Evolutionary conservation across 805 yeast species (phyloP).

Genomic region (Hanseniaspora taiwanica): DNA sequence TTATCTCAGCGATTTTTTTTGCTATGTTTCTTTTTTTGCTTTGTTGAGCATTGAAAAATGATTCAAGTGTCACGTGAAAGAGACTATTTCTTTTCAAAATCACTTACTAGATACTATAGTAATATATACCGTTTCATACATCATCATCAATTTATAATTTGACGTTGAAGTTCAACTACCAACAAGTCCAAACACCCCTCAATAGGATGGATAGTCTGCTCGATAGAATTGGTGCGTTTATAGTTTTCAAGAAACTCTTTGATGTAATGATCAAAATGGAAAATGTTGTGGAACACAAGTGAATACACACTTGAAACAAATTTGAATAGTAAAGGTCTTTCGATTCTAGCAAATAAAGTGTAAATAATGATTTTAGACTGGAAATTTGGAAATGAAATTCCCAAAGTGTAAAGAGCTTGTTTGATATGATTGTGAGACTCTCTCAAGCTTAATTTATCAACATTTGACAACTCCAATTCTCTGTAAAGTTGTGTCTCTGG

Average conservation of each 20-base stretch:
- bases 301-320: conserved; percentile 23
- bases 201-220: no score
- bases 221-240: no score
- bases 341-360: conserved; percentile 15
- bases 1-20: no score
- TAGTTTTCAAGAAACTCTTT: conserved; percentile 6
- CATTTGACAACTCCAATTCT: conserved; percentile 17
- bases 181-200: no score
- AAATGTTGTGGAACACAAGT: conserved; percentile 19
- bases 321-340: conserved; percentile 17
- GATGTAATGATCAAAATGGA: conserved; percentile 14
- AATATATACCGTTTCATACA: no score
- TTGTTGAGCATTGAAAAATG: no score
- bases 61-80: no score
- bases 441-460: conserved; percentile 19
- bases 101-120: no score
- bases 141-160: no score
- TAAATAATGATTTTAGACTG: conserved; percentile 17
- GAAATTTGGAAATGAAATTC: conserved; percentile 21
- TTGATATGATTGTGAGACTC: conserved; percentile 25
- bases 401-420: conserved; percentile 20
- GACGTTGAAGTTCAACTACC: no score
- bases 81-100: no score
- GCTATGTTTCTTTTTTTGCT: not conserved
- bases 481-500: not conserved